phyloP scores from a whole-genome alignment of 331 rosid genomes.

The Saraca asoca region DNA sequence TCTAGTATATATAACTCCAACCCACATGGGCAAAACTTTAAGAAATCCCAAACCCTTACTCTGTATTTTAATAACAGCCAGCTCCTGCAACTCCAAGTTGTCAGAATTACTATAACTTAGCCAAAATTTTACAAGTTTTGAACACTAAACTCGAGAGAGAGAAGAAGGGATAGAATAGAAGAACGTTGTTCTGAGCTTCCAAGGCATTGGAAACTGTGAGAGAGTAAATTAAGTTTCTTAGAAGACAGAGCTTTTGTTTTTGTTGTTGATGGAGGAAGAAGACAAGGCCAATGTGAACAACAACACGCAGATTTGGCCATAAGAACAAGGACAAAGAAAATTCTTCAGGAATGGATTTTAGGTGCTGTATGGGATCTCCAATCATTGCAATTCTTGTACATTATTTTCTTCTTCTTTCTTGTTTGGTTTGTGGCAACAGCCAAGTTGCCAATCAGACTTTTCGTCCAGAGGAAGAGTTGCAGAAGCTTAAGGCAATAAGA shows the following conservation, averaged over 20 bases:
- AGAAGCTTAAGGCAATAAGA: constrained; percentile 53
- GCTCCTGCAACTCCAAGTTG: constrained; percentile 49
- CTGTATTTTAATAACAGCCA: constrained; percentile 42
- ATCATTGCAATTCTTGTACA: constrained; percentile 53
- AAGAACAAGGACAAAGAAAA: constrained; percentile 40
- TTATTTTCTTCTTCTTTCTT: constrained; percentile 63
- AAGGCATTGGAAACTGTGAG: constrained; percentile 58
- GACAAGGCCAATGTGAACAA: constrained; percentile 58
- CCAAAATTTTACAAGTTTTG: constrained; percentile 41
- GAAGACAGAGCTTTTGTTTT: constrained; percentile 42
- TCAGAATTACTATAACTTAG: constrained; percentile 54
- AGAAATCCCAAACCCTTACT: constrained; percentile 43
- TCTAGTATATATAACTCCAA: constrained; percentile 61
- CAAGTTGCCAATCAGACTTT: constrained; percentile 60
- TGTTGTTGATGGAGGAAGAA: constrained; percentile 44
- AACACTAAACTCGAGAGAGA: constrained; percentile 32
- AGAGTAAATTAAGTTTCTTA: constrained; percentile 41
- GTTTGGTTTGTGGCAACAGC: constrained; percentile 43
- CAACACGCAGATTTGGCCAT: constrained; percentile 34
- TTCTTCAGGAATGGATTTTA: constrained; percentile 65
- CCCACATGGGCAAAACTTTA: constrained; percentile 65
- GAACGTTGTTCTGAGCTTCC: constrained; percentile 42
- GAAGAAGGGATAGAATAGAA: constrained; percentile 41
- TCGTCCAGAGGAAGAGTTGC: constrained; percentile 60
- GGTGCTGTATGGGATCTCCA: constrained; percentile 51